These are phyloP conservation scores for Vachellia pachyceras DNA, from an alignment of 306 rosid genomes.

Conservation along the genomic window DNA sequence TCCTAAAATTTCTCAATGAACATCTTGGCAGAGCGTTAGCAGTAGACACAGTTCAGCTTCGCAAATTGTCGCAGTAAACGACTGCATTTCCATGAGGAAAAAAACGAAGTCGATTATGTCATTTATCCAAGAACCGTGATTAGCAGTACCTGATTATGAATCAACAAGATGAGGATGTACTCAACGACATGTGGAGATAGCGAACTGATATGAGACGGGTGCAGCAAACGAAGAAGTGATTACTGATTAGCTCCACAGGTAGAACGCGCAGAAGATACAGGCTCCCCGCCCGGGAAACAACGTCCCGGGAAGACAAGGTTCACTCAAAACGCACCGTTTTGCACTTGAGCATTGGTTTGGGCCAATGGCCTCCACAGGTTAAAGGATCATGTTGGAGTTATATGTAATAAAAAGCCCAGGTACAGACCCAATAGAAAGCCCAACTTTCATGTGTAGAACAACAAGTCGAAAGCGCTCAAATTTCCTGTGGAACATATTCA, in stretches of 20 bases:
- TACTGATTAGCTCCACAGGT: not conserved
- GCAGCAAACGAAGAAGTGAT: not conserved
- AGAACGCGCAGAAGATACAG: not conserved
- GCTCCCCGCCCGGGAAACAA: not conserved
- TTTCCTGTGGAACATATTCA: not conserved
- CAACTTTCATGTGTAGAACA: not conserved
- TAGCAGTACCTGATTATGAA: not conserved
- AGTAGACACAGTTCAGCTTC: not conserved
- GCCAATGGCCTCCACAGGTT: not conserved
- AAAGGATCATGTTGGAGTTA: no score
- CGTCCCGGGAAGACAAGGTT: not conserved
- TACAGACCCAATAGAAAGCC: not conserved
- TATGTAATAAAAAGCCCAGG: not conserved
- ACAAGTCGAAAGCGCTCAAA: not conserved
- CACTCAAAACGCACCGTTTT: not conserved
- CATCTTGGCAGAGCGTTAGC: not conserved
- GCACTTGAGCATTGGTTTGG: not conserved
- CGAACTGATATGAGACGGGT: not conserved
- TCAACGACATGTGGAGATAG: not conserved
- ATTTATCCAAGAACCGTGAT: not conserved
- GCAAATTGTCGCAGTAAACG: not conserved
- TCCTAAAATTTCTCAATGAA: not conserved
- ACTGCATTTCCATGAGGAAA: not conserved
- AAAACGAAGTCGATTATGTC: not conserved
- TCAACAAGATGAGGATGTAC: not conserved